These are phyloP conservation scores for Neonectria hederae DNA, from an alignment of 2,329 filamentous ascomycete genomes.

Conservation along the genomic window DNA sequence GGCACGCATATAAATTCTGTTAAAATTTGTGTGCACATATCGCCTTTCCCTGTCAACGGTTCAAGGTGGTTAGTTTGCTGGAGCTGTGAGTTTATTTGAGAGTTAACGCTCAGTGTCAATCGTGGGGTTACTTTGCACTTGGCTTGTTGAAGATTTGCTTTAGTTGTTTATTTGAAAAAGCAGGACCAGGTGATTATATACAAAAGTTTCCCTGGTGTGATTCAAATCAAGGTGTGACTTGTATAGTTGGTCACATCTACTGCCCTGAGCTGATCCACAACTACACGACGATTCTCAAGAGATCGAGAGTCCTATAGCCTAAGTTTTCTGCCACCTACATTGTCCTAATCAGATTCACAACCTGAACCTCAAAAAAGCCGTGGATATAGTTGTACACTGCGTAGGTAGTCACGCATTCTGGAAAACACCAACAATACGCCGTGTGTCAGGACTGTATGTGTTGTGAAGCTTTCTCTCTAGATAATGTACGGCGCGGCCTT, in stretches of 20 bases:
- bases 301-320: neutral
- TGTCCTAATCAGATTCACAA: neutral
- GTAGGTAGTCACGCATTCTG: neutral
- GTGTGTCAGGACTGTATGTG: constrained; percentile 5
- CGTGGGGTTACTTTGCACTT: neutral
- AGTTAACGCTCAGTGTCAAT: neutral
- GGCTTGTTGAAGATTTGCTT: neutral
- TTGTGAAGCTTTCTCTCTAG: too few relatives aligned
- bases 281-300: neutral
- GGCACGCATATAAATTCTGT: neutral
- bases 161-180: neutral
- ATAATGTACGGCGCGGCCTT: constrained; percentile 1
- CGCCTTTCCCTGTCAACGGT: neutral
- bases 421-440: neutral
- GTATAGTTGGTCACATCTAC: neutral
- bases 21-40: neutral
- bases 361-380: neutral
- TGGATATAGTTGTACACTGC: neutral
- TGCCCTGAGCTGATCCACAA: neutral
- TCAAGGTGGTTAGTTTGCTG: neutral
- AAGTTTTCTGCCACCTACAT: neutral
- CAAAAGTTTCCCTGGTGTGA: neutral
- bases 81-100: too few relatives aligned
- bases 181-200: neutral
- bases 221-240: neutral